Evolutionary conservation across 2,329 filamentous ascomycete species (phyloP).

Genomic region (Cryphonectria radicalis): DNA sequence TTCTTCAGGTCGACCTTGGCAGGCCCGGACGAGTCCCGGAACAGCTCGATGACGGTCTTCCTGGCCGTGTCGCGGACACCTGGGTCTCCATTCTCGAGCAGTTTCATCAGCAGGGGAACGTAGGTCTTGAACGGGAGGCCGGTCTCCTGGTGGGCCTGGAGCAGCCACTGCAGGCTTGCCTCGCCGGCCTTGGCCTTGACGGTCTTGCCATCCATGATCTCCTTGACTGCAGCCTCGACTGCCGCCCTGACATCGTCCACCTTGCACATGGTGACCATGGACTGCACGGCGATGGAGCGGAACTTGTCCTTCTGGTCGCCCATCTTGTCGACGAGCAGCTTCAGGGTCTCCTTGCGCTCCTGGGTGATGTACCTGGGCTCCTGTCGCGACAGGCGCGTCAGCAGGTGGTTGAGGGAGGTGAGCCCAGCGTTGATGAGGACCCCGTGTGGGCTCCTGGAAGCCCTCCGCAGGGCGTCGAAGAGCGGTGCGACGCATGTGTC

Average conservation of each 20-base stretch:
- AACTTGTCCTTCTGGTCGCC: constrained; percentile 89
- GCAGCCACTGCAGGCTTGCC: constrained; percentile 80
- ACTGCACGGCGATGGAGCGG: constrained; percentile 72
- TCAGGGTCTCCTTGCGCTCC: constrained; percentile 72
- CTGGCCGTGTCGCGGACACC: constrained; percentile 86
- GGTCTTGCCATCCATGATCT: constrained; percentile 78
- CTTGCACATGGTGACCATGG: constrained; percentile 77
- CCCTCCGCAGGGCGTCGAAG: constrained; percentile 80
- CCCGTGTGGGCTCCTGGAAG: constrained; percentile 76
- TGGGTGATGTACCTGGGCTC: constrained; percentile 74
- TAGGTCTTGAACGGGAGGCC: constrained; percentile 81
- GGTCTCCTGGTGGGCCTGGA: constrained; percentile 82
- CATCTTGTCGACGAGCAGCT: constrained; percentile 80
- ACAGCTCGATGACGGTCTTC: constrained; percentile 81
- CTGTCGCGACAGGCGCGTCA: constrained; percentile 85
- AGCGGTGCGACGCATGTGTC: constrained; percentile 72
- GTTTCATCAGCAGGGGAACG: constrained; percentile 79
- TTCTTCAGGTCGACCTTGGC: constrained; percentile 89
- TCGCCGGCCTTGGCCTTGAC: constrained; percentile 81
- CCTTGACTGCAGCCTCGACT: constrained; percentile 79
- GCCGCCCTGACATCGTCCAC: constrained; percentile 63
- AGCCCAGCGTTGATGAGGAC: constrained; percentile 82
- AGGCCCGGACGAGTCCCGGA: constrained; percentile 77
- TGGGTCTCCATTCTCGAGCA: constrained; percentile 88
- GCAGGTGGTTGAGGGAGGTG: constrained; percentile 82